Evolutionary conservation across 345 rosid genomes (phyloP).

Genomic region (Brassica nigra): DNA sequence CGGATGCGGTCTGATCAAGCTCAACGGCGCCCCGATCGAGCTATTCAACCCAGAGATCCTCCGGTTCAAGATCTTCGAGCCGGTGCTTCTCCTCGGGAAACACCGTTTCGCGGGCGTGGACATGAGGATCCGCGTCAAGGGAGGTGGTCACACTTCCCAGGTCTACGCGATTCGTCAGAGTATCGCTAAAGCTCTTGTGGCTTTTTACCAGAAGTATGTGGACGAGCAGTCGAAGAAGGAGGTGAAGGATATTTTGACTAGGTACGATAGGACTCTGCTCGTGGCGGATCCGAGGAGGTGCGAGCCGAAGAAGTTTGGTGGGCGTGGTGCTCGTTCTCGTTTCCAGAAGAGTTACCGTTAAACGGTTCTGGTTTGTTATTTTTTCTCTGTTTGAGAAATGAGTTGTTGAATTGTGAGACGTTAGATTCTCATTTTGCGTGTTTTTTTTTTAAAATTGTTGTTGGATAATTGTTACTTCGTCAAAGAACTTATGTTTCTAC

Average conservation of each 20-base stretch:
- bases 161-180: not conserved
- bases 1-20: not conserved
- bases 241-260: not conserved
- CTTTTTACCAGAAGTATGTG: not conserved
- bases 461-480: not conserved
- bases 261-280: not conserved
- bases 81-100: not conserved
- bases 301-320: slow-evolving; percentile 1
- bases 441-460: not conserved
- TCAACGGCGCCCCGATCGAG: not conserved
- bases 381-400: not conserved
- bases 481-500: not conserved
- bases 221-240: not conserved
- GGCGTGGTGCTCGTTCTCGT: slow-evolving; percentile 3
- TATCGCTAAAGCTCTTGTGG: not conserved
- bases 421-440: not conserved
- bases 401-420: not conserved
- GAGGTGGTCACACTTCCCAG: not conserved
- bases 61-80: not conserved
- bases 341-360: slow-evolving; percentile 5
- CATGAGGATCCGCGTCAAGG: not conserved
- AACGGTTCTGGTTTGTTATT: not conserved
- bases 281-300: slow-evolving; percentile 1
- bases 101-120: not conserved
- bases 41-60: not conserved